Percentiles rank a stretch among this genome's conserved stretches.
Evolutionary conservation across 768 basidiomycete genomes (phyloP).

Genomic region (Podaxis sp.): DNA sequence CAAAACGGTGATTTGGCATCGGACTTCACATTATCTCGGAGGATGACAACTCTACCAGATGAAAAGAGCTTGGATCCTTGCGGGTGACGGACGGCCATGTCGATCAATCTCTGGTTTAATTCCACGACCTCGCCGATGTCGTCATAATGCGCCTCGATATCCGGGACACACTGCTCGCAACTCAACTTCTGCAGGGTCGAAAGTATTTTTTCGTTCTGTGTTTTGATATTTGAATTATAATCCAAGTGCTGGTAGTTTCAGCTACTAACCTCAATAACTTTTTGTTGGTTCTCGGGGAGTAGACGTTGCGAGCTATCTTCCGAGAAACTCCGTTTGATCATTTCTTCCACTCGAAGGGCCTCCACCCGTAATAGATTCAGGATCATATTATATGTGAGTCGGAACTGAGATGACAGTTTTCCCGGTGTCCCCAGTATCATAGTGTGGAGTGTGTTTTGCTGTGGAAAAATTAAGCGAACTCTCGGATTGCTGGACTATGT

Average conservation of each 20-base stretch:
- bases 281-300: conserved; percentile 89
- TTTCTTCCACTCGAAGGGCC: conserved; percentile 93
- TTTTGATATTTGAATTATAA: neutral
- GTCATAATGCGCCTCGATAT: conserved; percentile 79
- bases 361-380: conserved; percentile 94
- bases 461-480: conserved; percentile 2
- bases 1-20: neutral
- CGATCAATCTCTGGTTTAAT: conserved; percentile 58
- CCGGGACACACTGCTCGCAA: conserved; percentile 64
- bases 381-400: conserved; percentile 99
- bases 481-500: neutral
- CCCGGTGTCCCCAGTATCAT: conserved; percentile 97
- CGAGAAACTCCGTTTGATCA: conserved; percentile 99
- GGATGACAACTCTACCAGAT: conserved; percentile 75
- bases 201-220: conserved; percentile 69
- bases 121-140: conserved; percentile 55
- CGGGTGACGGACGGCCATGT: conserved; percentile 51
- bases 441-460: conserved; percentile 71
- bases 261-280: conserved; percentile 68
- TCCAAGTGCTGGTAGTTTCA: conserved; percentile 6
- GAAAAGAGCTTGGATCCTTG: conserved; percentile 66
- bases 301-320: conserved; percentile 94
- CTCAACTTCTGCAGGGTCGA: conserved; percentile 57
- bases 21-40: conserved; percentile 71
- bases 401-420: conserved; percentile 92